These are phyloP conservation scores for Mrakia frigida DNA, from an alignment of 768 basidiomycete genomes.

Conservation along the genomic window DNA sequence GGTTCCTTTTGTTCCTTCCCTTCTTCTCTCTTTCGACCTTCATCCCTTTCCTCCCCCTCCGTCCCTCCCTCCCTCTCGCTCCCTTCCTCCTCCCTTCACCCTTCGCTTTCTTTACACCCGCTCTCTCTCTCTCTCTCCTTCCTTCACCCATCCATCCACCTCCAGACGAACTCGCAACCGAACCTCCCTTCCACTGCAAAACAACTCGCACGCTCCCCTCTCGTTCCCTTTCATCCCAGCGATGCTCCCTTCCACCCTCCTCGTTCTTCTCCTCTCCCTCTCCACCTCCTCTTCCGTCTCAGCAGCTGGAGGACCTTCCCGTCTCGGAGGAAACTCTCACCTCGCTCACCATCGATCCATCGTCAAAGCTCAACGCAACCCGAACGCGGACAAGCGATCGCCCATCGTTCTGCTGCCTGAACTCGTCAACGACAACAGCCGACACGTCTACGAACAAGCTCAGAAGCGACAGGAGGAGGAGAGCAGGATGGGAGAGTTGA, in stretches of 20 bases:
- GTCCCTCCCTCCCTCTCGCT: not conserved
- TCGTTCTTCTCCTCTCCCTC: constrained; percentile 15
- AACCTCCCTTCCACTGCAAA: not conserved
- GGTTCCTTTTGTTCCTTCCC: not conserved
- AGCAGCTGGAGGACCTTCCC: not conserved
- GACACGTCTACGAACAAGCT: not conserved
- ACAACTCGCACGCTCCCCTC: not conserved
- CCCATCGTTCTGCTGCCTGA: not conserved
- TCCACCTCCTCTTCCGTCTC: not conserved
- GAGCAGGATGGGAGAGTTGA: no score
- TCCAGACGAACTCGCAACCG: not conserved
- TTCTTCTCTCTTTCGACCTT: constrained; percentile 3
- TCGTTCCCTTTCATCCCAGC: not conserved
- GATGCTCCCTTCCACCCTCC: constrained; percentile 5
- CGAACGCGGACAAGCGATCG: no score
- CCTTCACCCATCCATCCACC: not conserved
- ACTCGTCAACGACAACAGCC: not conserved
- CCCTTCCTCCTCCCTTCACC: not conserved
- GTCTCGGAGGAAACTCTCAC: not conserved
- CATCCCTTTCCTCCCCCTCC: not conserved
- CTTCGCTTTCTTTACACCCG: not conserved
- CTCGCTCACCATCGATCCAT: not conserved
- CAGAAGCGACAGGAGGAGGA: not conserved
- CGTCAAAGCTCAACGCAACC: not conserved
- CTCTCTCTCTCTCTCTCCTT: not conserved